These are phyloP conservation scores for Vanilla planifolia DNA, from an alignment of 106 monocot species.

Conservation along the genomic window DNA sequence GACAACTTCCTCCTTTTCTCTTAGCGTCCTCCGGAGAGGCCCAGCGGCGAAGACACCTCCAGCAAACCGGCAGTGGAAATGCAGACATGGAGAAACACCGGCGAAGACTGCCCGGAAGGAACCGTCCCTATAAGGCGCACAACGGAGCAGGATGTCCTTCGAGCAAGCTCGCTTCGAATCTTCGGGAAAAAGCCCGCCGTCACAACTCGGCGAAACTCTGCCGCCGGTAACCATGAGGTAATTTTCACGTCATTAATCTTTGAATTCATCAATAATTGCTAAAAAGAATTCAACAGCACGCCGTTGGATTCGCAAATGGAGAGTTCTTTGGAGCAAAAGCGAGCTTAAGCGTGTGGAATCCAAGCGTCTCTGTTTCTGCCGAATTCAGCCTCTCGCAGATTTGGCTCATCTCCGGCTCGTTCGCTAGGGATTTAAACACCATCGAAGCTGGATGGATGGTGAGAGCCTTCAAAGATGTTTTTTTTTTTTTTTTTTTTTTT, in stretches of 20 bases:
- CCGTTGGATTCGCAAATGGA: constrained; percentile 58
- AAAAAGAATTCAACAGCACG: constrained; percentile 39
- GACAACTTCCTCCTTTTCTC: too few relatives aligned
- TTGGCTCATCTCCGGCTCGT: constrained; percentile 78
- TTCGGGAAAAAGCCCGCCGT: constrained; percentile 54
- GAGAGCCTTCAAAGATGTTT: neutral
- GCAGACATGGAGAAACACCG: constrained; percentile 42
- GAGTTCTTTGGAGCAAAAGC: constrained; percentile 77
- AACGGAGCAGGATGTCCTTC: constrained; percentile 32
- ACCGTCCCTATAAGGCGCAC: constrained; percentile 42
- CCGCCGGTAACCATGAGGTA: constrained; percentile 77
- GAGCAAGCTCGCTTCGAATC: constrained; percentile 33
- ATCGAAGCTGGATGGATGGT: constrained; percentile 96
- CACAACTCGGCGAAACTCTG: constrained; percentile 40
- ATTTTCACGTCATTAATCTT: neutral
- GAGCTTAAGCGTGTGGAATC: constrained; percentile 75
- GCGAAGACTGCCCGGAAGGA: constrained; percentile 71
- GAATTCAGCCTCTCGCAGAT: constrained; percentile 90
- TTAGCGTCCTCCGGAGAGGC: too few relatives aligned
- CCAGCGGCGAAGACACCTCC: too few relatives aligned
- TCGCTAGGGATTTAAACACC: constrained; percentile 76
- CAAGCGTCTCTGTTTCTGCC: constrained; percentile 35
- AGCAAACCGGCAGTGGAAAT: neutral
- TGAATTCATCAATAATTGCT: neutral
- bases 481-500: neutral